Evolutionary conservation across 305 asterid species (phyloP), one percentile per base, ranked within the genome.

Genomic region (Fraxinus xanthoxyloides): DNA sequence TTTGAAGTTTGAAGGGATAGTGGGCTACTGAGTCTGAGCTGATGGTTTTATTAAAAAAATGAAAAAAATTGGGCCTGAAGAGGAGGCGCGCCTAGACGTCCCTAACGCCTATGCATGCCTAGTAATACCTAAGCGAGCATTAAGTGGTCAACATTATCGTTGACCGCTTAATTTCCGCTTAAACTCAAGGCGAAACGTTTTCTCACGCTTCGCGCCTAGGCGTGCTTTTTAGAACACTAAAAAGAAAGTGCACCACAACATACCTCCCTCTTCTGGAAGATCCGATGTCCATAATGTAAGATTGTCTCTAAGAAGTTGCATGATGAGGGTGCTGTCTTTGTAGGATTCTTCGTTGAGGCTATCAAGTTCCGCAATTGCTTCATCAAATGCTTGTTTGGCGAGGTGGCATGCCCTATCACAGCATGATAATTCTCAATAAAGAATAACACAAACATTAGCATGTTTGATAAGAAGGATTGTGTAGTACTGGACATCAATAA

Each of bases 301-400:
- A 81, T 93, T 93, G 83, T 94, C 98, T 83, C 98, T 81, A n/a
- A 92, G 93, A 79, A 92, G 97, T 92, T 92, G 97, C 98, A 94
- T 91, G 82, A 92, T 92, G 84, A 94, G 91, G 84, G 96, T 94
- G 90, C 95, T 92, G 85, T 94, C 98, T 85, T 92, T 92, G 89
- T 91, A 92, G 40, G 95, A 90, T 56, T 91, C 96, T 86, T 92
- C 97, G 43, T 89, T 90, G 31, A 94, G 92, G 77, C 94, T 92
- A 84, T 92, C 98, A 12, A 92, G 92, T 84, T 92, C 98, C 0
- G 97, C 93, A 59, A 94, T 94, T 35, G 98, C 98, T 88, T 92
- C 98, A 72, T 92, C 98, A 87, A 93, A 92, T 23, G 95, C 97
- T 85, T 92, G 97, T 86, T 90, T 92, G 2, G 98, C 98, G 28